phyloP scores from a whole-genome alignment of 169 alveolate species.

The Plasmodium sp. region DNA sequence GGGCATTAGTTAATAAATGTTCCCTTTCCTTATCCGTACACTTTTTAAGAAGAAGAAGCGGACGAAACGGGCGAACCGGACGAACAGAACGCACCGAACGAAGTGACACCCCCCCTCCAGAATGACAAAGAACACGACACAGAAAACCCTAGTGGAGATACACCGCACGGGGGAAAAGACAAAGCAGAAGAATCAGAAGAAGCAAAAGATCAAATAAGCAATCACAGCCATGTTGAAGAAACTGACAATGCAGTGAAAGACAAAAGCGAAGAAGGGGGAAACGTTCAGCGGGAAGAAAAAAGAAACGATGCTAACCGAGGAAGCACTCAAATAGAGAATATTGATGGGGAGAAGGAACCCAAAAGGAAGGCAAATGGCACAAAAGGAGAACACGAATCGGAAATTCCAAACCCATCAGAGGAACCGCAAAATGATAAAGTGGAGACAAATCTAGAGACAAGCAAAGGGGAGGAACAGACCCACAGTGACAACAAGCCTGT shows the following conservation, averaged over 20 bases:
- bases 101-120: neutral
- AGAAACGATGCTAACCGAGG: neutral
- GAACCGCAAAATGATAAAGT: neutral
- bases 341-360: neutral
- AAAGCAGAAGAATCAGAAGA: neutral
- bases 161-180: neutral
- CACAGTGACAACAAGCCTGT: neutral
- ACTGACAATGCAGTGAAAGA: neutral
- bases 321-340: neutral
- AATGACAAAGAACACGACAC: neutral
- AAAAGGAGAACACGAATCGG: slow-evolving; percentile 5
- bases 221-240: neutral
- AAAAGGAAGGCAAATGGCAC: neutral
- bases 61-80: neutral
- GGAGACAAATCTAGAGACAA: neutral
- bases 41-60: neutral
- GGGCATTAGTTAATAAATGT: neutral
- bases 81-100: neutral
- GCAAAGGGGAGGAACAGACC: neutral
- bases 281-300: neutral
- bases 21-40: neutral
- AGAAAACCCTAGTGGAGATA: neutral
- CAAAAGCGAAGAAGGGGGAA: neutral
- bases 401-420: neutral
- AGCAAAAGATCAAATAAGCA: neutral